Evolutionary conservation across 805 yeast species (phyloP), one percentile per base, ranked within the genome.

Genomic region (Myxozyma geophila): DNA sequence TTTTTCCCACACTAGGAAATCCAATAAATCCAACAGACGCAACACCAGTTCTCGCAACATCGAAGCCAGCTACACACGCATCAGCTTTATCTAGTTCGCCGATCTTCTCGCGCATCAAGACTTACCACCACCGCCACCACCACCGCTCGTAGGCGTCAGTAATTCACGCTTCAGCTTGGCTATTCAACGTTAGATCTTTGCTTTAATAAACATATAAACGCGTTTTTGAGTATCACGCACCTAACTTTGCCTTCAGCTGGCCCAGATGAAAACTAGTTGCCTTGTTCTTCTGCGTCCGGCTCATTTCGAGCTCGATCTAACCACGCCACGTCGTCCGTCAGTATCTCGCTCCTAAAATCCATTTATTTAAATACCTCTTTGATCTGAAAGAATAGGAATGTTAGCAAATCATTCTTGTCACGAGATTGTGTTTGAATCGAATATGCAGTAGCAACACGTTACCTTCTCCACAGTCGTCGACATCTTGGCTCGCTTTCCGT

Each of bases 11-110:
- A 0, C 98, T 92, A 0, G 99, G 99, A 75, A 95, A 95, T 2
- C 99, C 99, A 50, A 95, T 97, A 75, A 92, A 95, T 9, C 99
- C 99, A 58, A 95, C 96, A 8, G 96, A 86, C 2, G 97, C 98
- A 13, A 90, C 97, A 78, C 99, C 99, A 0, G 98, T 93, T 76
- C 97, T 86, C n/a, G 97, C 96, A 51, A 95, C 98, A 79, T 95
- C 99, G 77, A 95, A 95, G 7, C 99, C 99, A 23, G 84, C 85
- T 69, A 49, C 19, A 15, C n/a, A 21, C 28, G 8, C 40, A 41
- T 41, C 21, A 47, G 28, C 19, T 28, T 12, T 57, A 35, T 63
- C 58, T 35, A 33, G 13, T 41, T 21, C 28, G 2, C 15, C 1
- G 17, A 33, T 39, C 9, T 0, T 52, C 21, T 39, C 15, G 1